phyloP scores from a whole-genome alignment of 495 filamentous ascomycete genomes.

The Daldinia caldariorum region DNA sequence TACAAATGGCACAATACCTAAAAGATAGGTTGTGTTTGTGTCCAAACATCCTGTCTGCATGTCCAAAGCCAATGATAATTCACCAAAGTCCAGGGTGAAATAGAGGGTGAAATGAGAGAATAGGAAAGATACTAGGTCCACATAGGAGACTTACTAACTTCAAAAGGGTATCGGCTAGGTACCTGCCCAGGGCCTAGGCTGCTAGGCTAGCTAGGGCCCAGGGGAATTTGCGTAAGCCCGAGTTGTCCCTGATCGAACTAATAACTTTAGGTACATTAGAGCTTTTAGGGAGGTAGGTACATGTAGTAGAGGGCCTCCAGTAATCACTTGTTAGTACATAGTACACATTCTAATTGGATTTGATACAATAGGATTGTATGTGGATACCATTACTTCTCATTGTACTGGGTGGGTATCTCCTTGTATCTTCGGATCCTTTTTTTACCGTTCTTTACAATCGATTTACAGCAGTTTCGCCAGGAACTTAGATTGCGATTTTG shows the following conservation, averaged over 20 bases:
- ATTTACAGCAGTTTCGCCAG: constrained; percentile 42
- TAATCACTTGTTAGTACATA: constrained; percentile 27
- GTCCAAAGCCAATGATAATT: constrained; percentile 1
- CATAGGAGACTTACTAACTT: constrained; percentile 24
- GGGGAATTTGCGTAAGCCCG: constrained; percentile 27
- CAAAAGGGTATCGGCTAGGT: constrained; percentile 34
- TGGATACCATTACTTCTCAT: neutral
- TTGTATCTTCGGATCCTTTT: constrained; percentile 8
- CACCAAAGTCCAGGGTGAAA: constrained; percentile 25
- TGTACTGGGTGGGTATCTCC: neutral
- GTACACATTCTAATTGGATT: constrained; percentile 23
- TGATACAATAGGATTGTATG: constrained; percentile 19
- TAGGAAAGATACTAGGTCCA: constrained; percentile 14
- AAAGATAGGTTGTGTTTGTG: constrained; percentile 5
- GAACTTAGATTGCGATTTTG: constrained; percentile 17
- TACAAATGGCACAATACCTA: neutral
- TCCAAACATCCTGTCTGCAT: constrained; percentile 1
- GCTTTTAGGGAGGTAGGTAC: too few species aligned
- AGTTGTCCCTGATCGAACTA: too few species aligned
- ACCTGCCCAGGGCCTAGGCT: constrained; percentile 11
- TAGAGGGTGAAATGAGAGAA: neutral
- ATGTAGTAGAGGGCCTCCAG: constrained; percentile 5
- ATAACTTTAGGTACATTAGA: too few species aligned
- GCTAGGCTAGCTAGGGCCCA: too few species aligned
- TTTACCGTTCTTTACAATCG: constrained; percentile 13